Evolutionary conservation across 306 rosid species (phyloP).

Genomic region (Lathyrus oleraceus): DNA sequence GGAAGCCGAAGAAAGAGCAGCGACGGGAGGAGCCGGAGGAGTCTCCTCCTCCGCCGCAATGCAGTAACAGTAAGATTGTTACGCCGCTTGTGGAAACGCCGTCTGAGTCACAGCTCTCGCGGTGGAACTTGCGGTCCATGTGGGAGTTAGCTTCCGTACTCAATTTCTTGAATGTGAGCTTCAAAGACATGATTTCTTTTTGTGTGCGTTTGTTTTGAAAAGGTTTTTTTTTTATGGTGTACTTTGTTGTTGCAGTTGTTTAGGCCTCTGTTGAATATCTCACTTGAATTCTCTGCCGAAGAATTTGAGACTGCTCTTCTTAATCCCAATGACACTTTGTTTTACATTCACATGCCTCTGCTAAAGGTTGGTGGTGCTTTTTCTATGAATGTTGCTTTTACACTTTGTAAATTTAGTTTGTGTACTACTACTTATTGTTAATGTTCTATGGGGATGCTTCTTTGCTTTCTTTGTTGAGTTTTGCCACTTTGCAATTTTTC

Average conservation of each 20-base stretch:
- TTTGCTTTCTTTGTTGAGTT: slow-evolving; percentile 19
- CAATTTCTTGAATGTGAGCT: slow-evolving; percentile 90
- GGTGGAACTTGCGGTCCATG: slow-evolving; percentile 91
- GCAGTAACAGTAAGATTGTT: slow-evolving; percentile 83
- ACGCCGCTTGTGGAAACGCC: slow-evolving; percentile 78
- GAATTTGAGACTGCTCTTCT: slow-evolving; percentile 97
- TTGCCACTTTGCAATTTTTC: slow-evolving; percentile 29
- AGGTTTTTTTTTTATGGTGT: slow-evolving; percentile 31
- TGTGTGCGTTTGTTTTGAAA: slow-evolving; percentile 28
- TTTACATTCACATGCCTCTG: slow-evolving; percentile 93
- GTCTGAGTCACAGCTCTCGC: slow-evolving; percentile 72
- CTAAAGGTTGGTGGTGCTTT: slow-evolving; percentile 78
- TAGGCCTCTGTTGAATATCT: slow-evolving; percentile 81
- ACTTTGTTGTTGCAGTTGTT: slow-evolving; percentile 60
- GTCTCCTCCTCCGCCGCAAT: slow-evolving; percentile 55
- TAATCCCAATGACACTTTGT: slow-evolving; percentile 82
- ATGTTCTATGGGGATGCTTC: slow-evolving; percentile 12
- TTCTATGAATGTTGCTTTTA: slow-evolving; percentile 22
- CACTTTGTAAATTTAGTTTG: background rate
- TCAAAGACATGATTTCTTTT: slow-evolving; percentile 44
- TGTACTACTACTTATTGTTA: slow-evolving; percentile 1
- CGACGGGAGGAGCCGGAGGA: slow-evolving; percentile 38
- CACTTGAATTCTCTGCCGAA: slow-evolving; percentile 84
- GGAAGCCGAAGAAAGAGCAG: slow-evolving; percentile 51
- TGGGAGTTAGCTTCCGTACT: slow-evolving; percentile 96